Conservation (phyloP, 176 grass and related monocot species). For the Oryza australiensis region DNA sequence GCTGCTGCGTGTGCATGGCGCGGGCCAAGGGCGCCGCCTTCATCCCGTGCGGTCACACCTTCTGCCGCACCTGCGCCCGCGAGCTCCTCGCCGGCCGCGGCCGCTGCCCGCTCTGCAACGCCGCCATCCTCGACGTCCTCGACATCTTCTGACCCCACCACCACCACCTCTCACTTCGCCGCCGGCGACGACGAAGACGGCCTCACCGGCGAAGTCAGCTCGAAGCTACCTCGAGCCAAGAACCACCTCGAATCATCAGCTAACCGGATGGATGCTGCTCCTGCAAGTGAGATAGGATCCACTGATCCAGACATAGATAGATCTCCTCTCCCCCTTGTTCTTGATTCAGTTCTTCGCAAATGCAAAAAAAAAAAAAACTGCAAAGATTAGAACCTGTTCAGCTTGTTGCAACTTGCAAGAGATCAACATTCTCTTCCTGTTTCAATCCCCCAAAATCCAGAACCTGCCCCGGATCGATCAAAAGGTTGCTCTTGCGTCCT, state of each 20-base stretch:
- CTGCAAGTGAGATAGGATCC: conserved; percentile 22
- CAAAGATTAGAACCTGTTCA: conserved; percentile 7
- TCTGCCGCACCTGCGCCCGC: conserved; percentile 78
- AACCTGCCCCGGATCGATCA: neutral
- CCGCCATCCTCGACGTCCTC: conserved; percentile 79
- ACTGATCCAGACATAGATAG: conserved; percentile 38
- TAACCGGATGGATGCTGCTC: neutral
- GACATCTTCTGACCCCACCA: conserved; percentile 78
- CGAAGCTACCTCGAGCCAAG: too few relatives aligned
- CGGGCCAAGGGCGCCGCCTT: conserved; percentile 77
- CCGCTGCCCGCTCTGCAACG: conserved; percentile 89
- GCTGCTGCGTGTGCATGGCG: conserved; percentile 93
- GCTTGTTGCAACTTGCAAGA: neutral
- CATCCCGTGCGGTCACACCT: conserved; percentile 90
- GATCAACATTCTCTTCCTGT: neutral
- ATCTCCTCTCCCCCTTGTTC: conserved; percentile 6
- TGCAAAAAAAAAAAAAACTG: conserved; percentile 19
- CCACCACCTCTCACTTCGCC: neutral
- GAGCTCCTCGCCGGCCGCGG: conserved; percentile 81
- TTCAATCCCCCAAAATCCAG: neutral
- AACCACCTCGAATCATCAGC: neutral
- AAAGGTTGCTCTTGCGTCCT: neutral
- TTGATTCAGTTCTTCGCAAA: neutral
- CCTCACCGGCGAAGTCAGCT: neutral
- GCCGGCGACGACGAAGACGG: neutral